phyloP scores from a whole-genome alignment of 1,139 yeast genomes.

The Kodamaea ohmeri region DNA sequence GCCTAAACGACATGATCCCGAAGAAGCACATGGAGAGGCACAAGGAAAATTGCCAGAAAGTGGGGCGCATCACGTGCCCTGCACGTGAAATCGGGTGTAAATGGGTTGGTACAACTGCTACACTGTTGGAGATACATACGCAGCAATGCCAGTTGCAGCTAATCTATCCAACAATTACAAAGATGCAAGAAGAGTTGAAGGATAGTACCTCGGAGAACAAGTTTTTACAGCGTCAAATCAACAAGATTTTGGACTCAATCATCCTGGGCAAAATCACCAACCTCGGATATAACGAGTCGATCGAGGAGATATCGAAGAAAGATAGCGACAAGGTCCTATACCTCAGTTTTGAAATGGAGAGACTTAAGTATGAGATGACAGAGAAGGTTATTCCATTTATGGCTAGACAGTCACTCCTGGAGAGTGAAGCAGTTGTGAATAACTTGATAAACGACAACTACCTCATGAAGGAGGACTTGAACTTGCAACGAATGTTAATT shows the following conservation, averaged over 20 bases:
- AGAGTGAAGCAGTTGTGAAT: conserved; percentile 38
- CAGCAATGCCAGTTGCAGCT: conserved; percentile 34
- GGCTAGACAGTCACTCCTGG: conserved; percentile 28
- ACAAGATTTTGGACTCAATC: conserved; percentile 46
- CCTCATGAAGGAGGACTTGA: conserved; percentile 49
- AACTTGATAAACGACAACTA: conserved; percentile 43
- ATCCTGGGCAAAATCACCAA: conserved; percentile 53
- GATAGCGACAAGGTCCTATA: conserved; percentile 35
- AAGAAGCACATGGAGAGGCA: conserved; percentile 32
- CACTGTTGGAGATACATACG: conserved; percentile 40
- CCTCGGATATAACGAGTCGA: conserved; percentile 46
- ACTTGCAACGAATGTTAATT: conserved; percentile 43
- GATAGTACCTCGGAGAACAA: conserved; percentile 19
- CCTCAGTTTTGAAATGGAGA: conserved; percentile 38
- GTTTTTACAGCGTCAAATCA: conserved; percentile 42
- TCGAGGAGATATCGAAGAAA: conserved; percentile 42
- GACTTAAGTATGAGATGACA: conserved; percentile 43
- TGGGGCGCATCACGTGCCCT: conserved; percentile 37
- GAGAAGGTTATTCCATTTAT: conserved; percentile 41
- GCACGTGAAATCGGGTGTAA: conserved; percentile 42
- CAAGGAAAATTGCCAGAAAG: conserved; percentile 33
- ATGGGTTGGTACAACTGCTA: conserved; percentile 40
- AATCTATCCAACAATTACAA: conserved; percentile 29
- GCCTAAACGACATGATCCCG: conserved; percentile 43
- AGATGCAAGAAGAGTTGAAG: conserved; percentile 17